Evolutionary conservation across 345 rosid genomes (phyloP).

Genomic region (Melastoma malabathricum): DNA sequence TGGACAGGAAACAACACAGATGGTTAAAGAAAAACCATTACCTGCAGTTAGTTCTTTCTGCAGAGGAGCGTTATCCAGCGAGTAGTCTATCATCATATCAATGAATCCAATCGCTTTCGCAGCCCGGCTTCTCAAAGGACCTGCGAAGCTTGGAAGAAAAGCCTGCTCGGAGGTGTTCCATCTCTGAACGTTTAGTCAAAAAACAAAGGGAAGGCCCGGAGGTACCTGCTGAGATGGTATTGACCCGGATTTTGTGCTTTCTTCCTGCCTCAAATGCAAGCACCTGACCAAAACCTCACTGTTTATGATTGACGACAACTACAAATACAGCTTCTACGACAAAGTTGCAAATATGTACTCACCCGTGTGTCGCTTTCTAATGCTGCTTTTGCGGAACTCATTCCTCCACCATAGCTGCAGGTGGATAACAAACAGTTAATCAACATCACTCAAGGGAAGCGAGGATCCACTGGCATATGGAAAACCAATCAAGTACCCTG

Average conservation of each 20-base stretch:
- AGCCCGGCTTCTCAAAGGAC: constrained; percentile 64
- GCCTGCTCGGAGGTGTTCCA: neutral
- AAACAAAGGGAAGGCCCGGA: too few species aligned
- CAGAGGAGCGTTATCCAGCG: constrained; percentile 66
- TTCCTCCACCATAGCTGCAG: constrained; percentile 91
- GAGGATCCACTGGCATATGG: neutral
- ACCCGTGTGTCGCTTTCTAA: constrained; percentile 89
- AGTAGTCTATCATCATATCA: constrained; percentile 75
- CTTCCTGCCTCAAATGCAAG: constrained; percentile 75
- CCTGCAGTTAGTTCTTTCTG: constrained; percentile 88
- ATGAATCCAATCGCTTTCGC: constrained; percentile 77
- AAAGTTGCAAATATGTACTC: constrained; percentile 2
- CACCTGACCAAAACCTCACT: constrained; percentile 24
- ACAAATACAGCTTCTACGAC: neutral
- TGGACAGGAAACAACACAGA: neutral
- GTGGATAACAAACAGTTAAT: neutral
- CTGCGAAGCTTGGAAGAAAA: constrained; percentile 11
- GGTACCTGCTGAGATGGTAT: constrained; percentile 61
- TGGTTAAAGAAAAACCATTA: constrained; percentile 7
- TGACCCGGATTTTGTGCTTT: constrained; percentile 52
- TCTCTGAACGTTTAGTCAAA: too few species aligned
- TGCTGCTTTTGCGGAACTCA: constrained; percentile 98
- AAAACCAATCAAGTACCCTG: constrained; percentile 38
- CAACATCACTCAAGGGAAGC: constrained; percentile 1
- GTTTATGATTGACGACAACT: neutral